Evolutionary conservation across 2,329 filamentous ascomycete species (phyloP), one percentile per base, ranked within the genome.

Genomic region (Phaeosphaeriaceae sp.): DNA sequence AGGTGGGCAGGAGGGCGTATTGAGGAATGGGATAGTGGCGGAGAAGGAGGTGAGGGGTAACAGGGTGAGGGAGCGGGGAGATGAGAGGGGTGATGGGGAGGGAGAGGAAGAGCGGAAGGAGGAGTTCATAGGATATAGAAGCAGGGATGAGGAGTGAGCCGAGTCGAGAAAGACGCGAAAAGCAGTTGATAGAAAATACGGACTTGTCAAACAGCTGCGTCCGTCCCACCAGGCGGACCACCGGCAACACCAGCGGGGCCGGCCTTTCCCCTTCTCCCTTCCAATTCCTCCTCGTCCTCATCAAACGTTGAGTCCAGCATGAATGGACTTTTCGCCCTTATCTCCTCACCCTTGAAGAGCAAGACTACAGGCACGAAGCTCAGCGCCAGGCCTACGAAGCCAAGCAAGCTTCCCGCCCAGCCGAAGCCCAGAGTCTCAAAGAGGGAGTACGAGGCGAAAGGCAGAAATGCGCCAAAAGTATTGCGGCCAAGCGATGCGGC

Each of bases 401-500:
- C 81, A 1, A 83, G 65, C 27, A 83, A 54, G 0, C 72, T 78
- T 0, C 76, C 76, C 6, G 80, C 81, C 80, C 80, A 82, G 1
- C 76, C 75, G 56, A 76, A 81, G 0, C 78, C 78, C 7, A 83
- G 60, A 1, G 72, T 78, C 3, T 71, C 55, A 46, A 80, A 82
- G 1, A 82, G 64, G 19, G 73, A 58, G 15, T 75, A 78, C 1
- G 79, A 78, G 0, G 78, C 80, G 0, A 83, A 69, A 0, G 82
- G 81, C 13, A 84, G 62, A 11, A 80, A 82, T 0, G 79, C 80
- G 7, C 78, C 81, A n/a, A 83, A 77, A 0, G 73, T 57, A 54
- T 81, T 83, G 7, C 81, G 71, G 0, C 81, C 74, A 4, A 84
- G 69, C 0, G 80, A 80, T 2, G 80, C 81, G 0, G 80, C 82